phyloP scores from a whole-genome alignment of 345 rosid species.

The Kernera saxatilis region DNA sequence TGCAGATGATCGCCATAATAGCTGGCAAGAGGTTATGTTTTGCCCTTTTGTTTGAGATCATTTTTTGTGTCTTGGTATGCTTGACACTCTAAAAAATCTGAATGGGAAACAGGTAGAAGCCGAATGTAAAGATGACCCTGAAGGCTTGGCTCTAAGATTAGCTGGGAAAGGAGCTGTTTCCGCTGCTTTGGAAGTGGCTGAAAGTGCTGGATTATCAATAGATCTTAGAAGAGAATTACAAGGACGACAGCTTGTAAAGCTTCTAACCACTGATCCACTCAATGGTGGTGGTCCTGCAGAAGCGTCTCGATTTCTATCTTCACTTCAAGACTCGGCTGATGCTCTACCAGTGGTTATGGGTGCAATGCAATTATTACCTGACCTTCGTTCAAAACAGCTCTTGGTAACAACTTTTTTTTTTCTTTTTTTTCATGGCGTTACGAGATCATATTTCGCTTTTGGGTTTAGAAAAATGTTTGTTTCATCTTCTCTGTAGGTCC shows the following conservation, averaged over 20 bases:
- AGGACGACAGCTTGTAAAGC: slow-evolving; percentile 95
- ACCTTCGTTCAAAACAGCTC: slow-evolving; percentile 94
- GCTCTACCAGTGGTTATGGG: slow-evolving; percentile 96
- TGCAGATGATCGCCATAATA: slow-evolving; percentile 79
- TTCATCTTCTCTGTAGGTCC: slow-evolving; percentile 58
- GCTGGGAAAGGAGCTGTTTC: slow-evolving; percentile 98
- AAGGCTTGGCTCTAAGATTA: slow-evolving; percentile 92
- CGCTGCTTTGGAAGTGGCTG: slow-evolving; percentile 96
- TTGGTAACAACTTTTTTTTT: slow-evolving; percentile 46
- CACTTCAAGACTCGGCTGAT: slow-evolving; percentile 84
- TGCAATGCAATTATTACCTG: slow-evolving; percentile 94
- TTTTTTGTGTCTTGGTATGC: slow-evolving; percentile 15
- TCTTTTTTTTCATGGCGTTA: not conserved
- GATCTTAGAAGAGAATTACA: slow-evolving; percentile 91
- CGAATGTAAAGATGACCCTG: slow-evolving; percentile 86
- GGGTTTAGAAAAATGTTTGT: slow-evolving; percentile 11
- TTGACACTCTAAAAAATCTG: not conserved
- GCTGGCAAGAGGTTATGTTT: slow-evolving; percentile 93
- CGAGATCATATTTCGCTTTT: not conserved
- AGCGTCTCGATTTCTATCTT: slow-evolving; percentile 95
- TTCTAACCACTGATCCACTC: slow-evolving; percentile 93
- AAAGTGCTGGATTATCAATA: slow-evolving; percentile 81
- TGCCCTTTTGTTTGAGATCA: slow-evolving; percentile 19
- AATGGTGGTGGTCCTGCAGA: slow-evolving; percentile 99
- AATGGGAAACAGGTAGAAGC: slow-evolving; percentile 63